Evolutionary conservation across 2,329 filamentous ascomycete species (phyloP).

Genomic region (Botrytis cinerea): DNA sequence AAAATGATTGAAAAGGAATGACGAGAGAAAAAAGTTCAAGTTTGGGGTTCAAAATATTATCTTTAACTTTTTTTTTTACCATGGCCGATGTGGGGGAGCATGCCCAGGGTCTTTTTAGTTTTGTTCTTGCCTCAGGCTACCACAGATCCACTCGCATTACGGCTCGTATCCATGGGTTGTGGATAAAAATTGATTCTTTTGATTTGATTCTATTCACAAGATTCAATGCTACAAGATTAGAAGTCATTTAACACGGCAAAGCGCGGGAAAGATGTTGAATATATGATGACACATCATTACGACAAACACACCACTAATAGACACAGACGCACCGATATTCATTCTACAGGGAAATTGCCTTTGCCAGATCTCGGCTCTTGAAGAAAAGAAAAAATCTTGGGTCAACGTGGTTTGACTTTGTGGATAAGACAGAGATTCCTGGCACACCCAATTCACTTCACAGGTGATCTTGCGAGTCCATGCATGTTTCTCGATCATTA

Average conservation of each 20-base stretch:
- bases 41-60: not conserved
- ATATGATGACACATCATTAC: not conserved
- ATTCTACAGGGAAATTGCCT: too few relatives aligned
- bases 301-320: too few relatives aligned
- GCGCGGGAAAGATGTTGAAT: not conserved
- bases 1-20: constrained; percentile 7
- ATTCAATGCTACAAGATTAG: not conserved
- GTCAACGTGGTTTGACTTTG: too few relatives aligned
- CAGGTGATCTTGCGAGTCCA: too few relatives aligned
- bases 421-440: too few relatives aligned
- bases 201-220: not conserved
- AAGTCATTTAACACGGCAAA: not conserved
- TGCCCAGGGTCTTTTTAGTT: not conserved
- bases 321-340: not conserved
- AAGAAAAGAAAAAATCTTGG: too few relatives aligned
- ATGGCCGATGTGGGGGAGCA: not conserved
- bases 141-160: not conserved
- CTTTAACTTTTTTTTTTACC: not conserved
- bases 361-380: too few relatives aligned
- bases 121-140: not conserved
- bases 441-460: too few relatives aligned
- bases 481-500: too few relatives aligned
- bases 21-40: not conserved
- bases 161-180: not conserved
- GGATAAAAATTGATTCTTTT: not conserved